Evolutionary conservation across 2,329 filamentous ascomycete species (phyloP).

Genomic region (Apiospora malaysiana): DNA sequence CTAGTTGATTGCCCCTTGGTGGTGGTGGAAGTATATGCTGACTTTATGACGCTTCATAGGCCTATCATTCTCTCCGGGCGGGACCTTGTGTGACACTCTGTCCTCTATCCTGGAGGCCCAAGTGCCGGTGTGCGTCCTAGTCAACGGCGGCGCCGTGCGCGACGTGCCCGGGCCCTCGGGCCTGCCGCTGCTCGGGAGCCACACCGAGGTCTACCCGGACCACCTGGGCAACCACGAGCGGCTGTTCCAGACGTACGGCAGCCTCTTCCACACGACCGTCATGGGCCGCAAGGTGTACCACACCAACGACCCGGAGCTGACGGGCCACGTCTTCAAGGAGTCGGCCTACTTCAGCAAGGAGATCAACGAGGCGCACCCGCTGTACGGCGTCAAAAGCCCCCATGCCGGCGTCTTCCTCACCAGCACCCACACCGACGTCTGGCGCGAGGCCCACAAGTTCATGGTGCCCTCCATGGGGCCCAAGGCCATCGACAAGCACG

Average conservation of each 20-base stretch:
- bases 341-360: slow-evolving; percentile 30
- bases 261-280: slow-evolving; percentile 41
- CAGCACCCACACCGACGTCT: neutral
- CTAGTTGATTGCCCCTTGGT: too few species aligned
- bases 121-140: too few species aligned
- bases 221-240: slow-evolving; percentile 44
- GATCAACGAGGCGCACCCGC: neutral
- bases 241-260: slow-evolving; percentile 42
- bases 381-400: neutral
- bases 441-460: neutral
- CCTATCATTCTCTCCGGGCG: too few species aligned
- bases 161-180: neutral
- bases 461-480: neutral
- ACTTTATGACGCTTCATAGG: too few species aligned
- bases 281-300: slow-evolving; percentile 39
- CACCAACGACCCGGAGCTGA: slow-evolving; percentile 39
- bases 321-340: slow-evolving; percentile 43
- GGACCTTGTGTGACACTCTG: too few species aligned
- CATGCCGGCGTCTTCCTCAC: neutral
- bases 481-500: neutral
- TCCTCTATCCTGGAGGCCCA: too few species aligned
- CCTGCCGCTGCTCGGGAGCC: slow-evolving; percentile 36
- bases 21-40: too few species aligned
- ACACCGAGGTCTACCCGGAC: slow-evolving; percentile 43
- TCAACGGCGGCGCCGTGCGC: neutral